Evolutionary conservation across 768 basidiomycete species (phyloP).

Genomic region (Tylopilus felleus): DNA sequence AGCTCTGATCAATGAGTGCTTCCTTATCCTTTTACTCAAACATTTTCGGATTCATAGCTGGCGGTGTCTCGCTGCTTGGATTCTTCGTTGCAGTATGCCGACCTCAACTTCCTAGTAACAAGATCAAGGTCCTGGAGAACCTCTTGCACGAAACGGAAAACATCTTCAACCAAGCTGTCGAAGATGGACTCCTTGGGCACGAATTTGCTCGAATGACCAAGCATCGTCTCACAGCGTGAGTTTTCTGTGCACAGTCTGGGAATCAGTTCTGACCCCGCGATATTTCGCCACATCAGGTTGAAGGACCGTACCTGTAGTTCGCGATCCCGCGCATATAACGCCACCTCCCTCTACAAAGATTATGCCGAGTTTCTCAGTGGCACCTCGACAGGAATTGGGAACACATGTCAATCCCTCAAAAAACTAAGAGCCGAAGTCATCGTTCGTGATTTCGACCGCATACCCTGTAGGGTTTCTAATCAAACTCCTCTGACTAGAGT

Average conservation of each 20-base stretch:
- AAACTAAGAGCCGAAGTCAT: background rate
- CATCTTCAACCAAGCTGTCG: background rate
- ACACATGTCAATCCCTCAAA: background rate
- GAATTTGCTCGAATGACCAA: background rate
- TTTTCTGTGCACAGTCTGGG: background rate
- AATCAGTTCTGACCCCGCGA: no score
- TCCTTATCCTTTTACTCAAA: constrained; percentile 4
- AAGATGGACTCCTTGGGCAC: background rate
- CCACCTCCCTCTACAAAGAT: background rate
- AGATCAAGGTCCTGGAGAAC: constrained; percentile 2
- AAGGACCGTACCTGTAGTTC: background rate
- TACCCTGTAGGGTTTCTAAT: no score
- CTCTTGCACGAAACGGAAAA: constrained; percentile 2
- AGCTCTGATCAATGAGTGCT: no score
- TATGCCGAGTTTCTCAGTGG: background rate
- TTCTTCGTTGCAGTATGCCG: background rate
- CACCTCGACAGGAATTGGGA: constrained; percentile 2
- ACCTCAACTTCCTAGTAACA: constrained; percentile 7
- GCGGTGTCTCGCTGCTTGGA: no score
- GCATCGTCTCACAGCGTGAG: background rate
- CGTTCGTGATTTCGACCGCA: background rate
- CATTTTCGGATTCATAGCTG: background rate
- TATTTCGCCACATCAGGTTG: background rate
- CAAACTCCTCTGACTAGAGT: background rate
- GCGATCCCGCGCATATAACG: background rate